Evolutionary conservation across 1,284 basidiomycete species (phyloP), one percentile per base, ranked within the genome.

Genomic region (Ustilago hordei): DNA sequence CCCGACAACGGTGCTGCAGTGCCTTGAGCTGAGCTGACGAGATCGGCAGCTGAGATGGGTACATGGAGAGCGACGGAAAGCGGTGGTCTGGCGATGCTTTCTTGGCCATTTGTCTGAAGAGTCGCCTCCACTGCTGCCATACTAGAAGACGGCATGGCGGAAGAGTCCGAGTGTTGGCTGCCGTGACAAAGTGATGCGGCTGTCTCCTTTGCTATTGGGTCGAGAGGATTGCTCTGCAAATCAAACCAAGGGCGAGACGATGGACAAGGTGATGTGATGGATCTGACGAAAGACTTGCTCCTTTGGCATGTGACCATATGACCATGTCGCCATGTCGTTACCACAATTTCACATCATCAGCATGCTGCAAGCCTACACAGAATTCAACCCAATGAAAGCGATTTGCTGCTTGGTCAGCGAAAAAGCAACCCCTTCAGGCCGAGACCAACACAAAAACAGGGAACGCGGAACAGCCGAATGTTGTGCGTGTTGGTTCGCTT

Each of bases 61-160:
- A 78, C 75, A 35, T 78, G 71, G 45, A 78, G 38, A 23, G 63
- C 75, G 28, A 78, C 45, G 6, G 67, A 64, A 5, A 78, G 59
- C 31, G 75, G 71, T n/a, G 74, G 74, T 17, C 68, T 28, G 17
- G 64, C 57, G 28, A 47, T 62, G 39, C 34, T 36, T 23, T 63
- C 60, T 11, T 34, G 36, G 12, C 63, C 66, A 39, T 65, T 64
- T 45, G 66, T 48, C 19, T 55, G 69, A 41, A 76, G 62, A 15
- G 74, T 76, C 5, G 74, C 74, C 64, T 76, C 74, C 62, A 70
- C 74, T 47, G 74, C 74, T 61, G 61, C 67, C 65, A 76, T 61
- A 48, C 74, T 76, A 28, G 74, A 76, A 8, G 74, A 76, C 50
- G 74, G 74, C 74, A 76, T 76, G 38, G 56, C 35, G 60, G 41